A percentile compares a stretch with the other conserved stretches of the same genome.
Conservation (phyloP, 176 grass and related monocot species). For the Otatea glauca region DNA sequence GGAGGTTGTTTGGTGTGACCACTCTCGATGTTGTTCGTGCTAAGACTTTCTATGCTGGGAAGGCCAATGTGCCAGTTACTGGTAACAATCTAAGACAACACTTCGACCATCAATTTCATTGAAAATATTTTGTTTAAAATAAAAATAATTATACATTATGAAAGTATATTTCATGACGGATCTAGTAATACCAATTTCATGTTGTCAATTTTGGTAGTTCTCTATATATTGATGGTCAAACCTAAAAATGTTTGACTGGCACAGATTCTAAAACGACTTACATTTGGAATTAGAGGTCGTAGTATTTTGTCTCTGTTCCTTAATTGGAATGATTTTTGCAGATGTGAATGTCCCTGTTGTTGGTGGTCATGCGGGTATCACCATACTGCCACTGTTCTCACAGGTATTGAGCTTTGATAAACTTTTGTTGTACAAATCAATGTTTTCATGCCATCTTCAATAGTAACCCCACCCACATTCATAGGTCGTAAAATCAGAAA, state of each 20-base stretch:
- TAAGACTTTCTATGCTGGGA: conserved; percentile 81
- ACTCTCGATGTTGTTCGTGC: conserved; percentile 93
- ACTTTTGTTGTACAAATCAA: background rate
- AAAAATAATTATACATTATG: too few species aligned
- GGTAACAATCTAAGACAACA: conserved; percentile 13
- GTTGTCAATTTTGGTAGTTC: too few species aligned
- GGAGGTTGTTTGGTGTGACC: conserved; percentile 88
- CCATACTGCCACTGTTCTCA: conserved; percentile 86
- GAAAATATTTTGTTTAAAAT: too few species aligned
- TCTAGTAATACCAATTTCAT: too few species aligned
- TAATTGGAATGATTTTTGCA: background rate
- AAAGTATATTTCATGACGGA: too few species aligned
- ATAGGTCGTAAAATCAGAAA: background rate
- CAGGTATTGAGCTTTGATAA: conserved; percentile 51
- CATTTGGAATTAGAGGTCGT: too few species aligned
- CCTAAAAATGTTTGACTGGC: too few species aligned
- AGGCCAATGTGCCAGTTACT: conserved; percentile 60
- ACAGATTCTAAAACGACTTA: too few species aligned
- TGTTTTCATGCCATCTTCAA: background rate
- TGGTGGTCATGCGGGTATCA: conserved; percentile 88
- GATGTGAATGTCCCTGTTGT: conserved; percentile 89
- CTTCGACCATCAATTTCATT: too few species aligned
- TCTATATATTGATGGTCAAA: too few species aligned
- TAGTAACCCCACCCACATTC: background rate
- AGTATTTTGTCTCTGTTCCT: background rate